These are phyloP conservation scores for Somion occarium DNA, from an alignment of 1,284 basidiomycete genomes.

Conservation along the genomic window DNA sequence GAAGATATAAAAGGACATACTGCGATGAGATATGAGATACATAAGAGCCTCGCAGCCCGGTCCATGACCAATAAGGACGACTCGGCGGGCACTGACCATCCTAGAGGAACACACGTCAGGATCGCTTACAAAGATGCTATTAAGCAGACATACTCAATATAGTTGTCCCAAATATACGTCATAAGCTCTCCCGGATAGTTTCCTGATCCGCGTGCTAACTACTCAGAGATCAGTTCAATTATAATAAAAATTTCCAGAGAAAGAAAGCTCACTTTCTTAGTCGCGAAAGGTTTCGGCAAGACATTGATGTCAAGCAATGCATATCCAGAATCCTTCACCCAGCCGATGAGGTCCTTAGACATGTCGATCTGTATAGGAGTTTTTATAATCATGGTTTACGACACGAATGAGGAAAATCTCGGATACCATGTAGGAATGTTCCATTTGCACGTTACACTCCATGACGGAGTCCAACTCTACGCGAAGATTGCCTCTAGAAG, in stretches of 20 bases:
- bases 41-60: conserved; percentile 74
- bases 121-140: neutral
- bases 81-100: conserved; percentile 61
- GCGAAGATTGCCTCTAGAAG: conserved; percentile 77
- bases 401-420: no score
- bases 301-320: conserved; percentile 88
- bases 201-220: conserved; percentile 31
- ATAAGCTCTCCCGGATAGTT: conserved; percentile 58
- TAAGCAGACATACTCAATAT: conserved; percentile 58
- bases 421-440: conserved; percentile 77
- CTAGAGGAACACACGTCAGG: conserved; percentile 33
- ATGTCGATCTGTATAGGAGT: conserved; percentile 86
- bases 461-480: conserved; percentile 70
- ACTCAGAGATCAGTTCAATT: neutral
- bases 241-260: conserved; percentile 2
- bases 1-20: conserved; percentile 36
- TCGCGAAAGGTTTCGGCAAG: conserved; percentile 51
- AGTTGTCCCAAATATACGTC: conserved; percentile 93
- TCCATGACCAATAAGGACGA: conserved; percentile 87
- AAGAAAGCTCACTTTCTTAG: conserved; percentile 7
- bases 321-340: conserved; percentile 64
- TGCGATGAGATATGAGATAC: conserved; percentile 64
- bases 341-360: conserved; percentile 74
- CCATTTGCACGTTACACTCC: conserved; percentile 71
- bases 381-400: no score